Evolutionary conservation across 2,329 filamentous ascomycete species (phyloP).

Genomic region (Leptographium galeiforme): DNA sequence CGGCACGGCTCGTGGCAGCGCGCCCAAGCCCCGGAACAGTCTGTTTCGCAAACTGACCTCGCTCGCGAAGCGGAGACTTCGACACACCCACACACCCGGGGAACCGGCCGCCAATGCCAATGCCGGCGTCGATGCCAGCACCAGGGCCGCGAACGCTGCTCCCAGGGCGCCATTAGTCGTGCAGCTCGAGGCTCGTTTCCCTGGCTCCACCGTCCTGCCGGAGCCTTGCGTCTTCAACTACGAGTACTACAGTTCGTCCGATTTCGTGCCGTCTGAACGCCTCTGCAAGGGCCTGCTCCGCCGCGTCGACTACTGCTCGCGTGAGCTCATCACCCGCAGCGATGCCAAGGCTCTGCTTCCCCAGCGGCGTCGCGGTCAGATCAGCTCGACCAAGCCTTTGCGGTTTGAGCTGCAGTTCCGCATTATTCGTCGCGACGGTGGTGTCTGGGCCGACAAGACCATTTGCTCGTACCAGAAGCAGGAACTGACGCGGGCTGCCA

Average conservation of each 20-base stretch:
- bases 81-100: neutral
- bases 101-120: neutral
- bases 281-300: slow-evolving; percentile 35
- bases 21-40: neutral
- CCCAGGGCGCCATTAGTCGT: slow-evolving; percentile 5
- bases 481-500: slow-evolving; percentile 26
- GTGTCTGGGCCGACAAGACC: slow-evolving; percentile 28
- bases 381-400: slow-evolving; percentile 25
- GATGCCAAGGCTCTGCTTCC: slow-evolving; percentile 33
- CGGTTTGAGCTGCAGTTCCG: slow-evolving; percentile 36
- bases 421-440: slow-evolving; percentile 26
- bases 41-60: neutral
- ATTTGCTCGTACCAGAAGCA: slow-evolving; percentile 38
- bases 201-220: neutral
- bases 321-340: slow-evolving; percentile 39
- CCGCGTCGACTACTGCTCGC: slow-evolving; percentile 36
- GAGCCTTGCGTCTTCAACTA: slow-evolving; percentile 21
- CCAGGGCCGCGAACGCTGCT: neutral
- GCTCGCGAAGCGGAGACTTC: neutral
- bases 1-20: neutral
- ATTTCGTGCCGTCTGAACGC: slow-evolving; percentile 29
- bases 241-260: slow-evolving; percentile 32
- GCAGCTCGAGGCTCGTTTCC: slow-evolving; percentile 10
- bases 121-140: neutral
- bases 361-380: slow-evolving; percentile 11